Evolutionary conservation across 768 basidiomycete genomes (phyloP), one percentile per base, ranked within the genome.

Genomic region (Macrocybe gigantea): DNA sequence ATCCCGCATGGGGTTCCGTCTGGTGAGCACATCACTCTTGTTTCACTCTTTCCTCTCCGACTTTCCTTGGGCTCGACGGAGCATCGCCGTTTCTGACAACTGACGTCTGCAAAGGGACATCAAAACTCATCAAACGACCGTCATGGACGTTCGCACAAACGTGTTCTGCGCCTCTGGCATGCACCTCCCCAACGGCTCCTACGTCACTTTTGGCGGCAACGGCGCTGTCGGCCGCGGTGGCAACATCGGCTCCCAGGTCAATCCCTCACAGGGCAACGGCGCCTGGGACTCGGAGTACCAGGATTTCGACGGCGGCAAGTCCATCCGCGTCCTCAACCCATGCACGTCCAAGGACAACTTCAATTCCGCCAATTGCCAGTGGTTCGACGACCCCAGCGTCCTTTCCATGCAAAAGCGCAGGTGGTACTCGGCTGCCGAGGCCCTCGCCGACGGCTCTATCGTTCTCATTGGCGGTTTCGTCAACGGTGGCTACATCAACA

Each of bases 391-490:
- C 34, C 68, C 79, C 1, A 68, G 71, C 0, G 52, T 78, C 8
- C 74, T 89, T 29, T 65, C 80, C 11, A 85, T 90, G 82, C 78
- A 85, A 57, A 77, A 71, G 47, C 66, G 72, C 50, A 80, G 88
- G 1, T 91, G 88, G 88, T 91, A 91, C 63, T 83, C 88, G 1
- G 77, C 80, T 1, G 81, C 83, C 1, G 88, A 90, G 61, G 63
- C 85, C 1, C 72, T 85, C 3, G 81, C 75, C 0, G 85, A 95
- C 60, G 94, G 94, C 34, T 75, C 77, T 1, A 66, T 94, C 31
- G 83, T 79, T 5, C 72, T 96, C 52, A 83, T 93, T 47, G 94
- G 93, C 38, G 86, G 87, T 36, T 89, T 88, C 59, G 75, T 79
- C 46, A 82, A 78, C 49, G 88, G 88, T 47, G 87, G 88, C 31